Conservation (phyloP, 176 grass and related monocot genomes). For the Luzula sylvatica region DNA sequence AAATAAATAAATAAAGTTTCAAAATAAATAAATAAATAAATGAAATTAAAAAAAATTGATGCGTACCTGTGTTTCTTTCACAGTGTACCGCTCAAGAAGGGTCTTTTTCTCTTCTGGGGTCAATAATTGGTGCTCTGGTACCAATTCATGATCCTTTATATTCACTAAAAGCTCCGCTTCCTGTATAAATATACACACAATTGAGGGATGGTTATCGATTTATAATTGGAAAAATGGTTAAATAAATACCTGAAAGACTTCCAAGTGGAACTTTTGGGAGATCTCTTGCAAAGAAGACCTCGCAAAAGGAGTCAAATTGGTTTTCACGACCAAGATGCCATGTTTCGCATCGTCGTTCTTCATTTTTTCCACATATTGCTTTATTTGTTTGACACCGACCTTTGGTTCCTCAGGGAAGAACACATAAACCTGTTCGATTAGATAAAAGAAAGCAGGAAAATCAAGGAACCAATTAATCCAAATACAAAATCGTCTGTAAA, state of each 20-base stretch:
- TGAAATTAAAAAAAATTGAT: not conserved
- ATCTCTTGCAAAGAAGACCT: conserved; percentile 35
- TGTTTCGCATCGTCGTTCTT: conserved; percentile 47
- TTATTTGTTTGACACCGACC: conserved; percentile 65
- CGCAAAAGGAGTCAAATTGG: conserved; percentile 59
- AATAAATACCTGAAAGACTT: conserved; percentile 65
- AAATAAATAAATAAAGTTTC: not conserved
- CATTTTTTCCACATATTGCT: conserved; percentile 71
- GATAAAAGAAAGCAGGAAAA: not conserved
- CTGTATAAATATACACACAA: conserved; percentile 23
- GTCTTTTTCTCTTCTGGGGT: conserved; percentile 50
- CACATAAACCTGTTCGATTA: conserved; percentile 37
- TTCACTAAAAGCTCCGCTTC: conserved; percentile 86
- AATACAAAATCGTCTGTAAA: too few relatives aligned
- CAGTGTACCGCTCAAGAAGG: conserved; percentile 58
- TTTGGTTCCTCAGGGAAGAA: conserved; percentile 70
- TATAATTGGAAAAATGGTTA: not conserved
- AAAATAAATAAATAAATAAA: too few relatives aligned
- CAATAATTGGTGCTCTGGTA: conserved; percentile 66
- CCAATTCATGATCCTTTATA: conserved; percentile 66
- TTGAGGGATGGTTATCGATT: too few relatives aligned
- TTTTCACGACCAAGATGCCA: conserved; percentile 65
- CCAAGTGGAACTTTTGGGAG: conserved; percentile 37
- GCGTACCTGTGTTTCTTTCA: conserved; percentile 93
- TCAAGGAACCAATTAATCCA: too few relatives aligned